Conservation (phyloP, 192 early-diverging fungal species). For the Backusella luteola region DNA sequence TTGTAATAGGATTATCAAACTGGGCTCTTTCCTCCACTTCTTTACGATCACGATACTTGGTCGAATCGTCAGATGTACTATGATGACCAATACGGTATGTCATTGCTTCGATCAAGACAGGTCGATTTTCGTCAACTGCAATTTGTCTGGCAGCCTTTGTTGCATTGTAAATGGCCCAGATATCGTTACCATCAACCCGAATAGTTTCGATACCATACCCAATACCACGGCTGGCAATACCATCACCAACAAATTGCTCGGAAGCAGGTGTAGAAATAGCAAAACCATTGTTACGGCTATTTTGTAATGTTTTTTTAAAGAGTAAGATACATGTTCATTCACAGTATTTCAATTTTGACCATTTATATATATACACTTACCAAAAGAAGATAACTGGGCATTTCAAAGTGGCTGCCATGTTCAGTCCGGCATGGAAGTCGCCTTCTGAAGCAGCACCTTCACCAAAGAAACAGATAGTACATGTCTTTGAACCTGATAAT, state of each 20-base stretch:
- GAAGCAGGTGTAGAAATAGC: conserved; percentile 94
- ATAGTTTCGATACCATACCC: conserved; percentile 98
- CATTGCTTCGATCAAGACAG: conserved; percentile 96
- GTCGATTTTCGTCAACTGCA: conserved; percentile 78
- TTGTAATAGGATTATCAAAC: conserved; percentile 84
- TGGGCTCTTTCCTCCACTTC: conserved; percentile 90
- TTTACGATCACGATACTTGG: conserved; percentile 88
- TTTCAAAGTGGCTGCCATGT: conserved; percentile 93
- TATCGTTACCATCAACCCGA: conserved; percentile 97
- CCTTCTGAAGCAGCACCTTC: conserved; percentile 98
- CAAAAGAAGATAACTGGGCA: conserved; percentile 95
- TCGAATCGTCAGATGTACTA: conserved; percentile 97
- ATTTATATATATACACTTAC: conserved; percentile 43
- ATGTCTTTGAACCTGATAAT: conserved; percentile 70
- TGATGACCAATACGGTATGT: conserved; percentile 98
- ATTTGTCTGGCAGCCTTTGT: conserved; percentile 81
- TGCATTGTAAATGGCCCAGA: conserved; percentile 96
- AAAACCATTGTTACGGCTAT: conserved; percentile 96
- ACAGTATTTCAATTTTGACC: neutral
- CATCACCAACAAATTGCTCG: conserved; percentile 98
- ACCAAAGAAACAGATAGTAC: conserved; percentile 94
- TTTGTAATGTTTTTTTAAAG: neutral
- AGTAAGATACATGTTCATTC: neutral
- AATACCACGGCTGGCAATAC: conserved; percentile 90
- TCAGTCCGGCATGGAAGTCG: conserved; percentile 96